Conservation (phyloP, 2,329 filamentous ascomycete genomes). For the Fusarium armeniacum region DNA sequence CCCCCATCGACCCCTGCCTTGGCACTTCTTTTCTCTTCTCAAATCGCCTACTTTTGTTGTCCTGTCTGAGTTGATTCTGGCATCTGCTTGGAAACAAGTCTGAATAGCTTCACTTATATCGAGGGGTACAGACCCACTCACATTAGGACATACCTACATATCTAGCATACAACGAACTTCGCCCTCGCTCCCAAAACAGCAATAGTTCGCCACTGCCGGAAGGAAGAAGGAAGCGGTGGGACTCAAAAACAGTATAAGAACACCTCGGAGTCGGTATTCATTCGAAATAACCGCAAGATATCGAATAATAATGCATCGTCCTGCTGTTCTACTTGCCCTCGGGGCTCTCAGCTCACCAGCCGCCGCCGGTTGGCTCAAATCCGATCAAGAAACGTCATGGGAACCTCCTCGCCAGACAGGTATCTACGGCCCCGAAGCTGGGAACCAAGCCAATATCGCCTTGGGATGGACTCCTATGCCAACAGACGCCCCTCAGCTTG, state of each 20-base stretch:
- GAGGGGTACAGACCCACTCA: constrained; percentile 16
- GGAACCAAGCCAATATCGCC: constrained; percentile 46
- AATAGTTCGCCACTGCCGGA: neutral
- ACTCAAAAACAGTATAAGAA: neutral
- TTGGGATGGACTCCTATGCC: constrained; percentile 53
- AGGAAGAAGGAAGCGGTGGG: constrained; percentile 1
- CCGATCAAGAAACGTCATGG: constrained; percentile 50
- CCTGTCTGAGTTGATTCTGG: constrained; percentile 4
- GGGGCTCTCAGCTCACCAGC: constrained; percentile 46
- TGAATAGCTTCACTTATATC: constrained; percentile 32
- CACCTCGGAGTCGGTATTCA: neutral
- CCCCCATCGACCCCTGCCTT: constrained; percentile 25
- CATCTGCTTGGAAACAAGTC: constrained; percentile 13
- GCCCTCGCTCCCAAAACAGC: neutral
- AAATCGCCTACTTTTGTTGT: constrained; percentile 5
- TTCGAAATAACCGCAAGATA: constrained; percentile 2
- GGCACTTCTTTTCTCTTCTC: neutral
- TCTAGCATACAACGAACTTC: constrained; percentile 2
- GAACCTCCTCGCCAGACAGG: constrained; percentile 50
- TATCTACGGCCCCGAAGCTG: constrained; percentile 23
- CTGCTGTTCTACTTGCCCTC: constrained; percentile 44
- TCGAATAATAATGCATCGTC: constrained; percentile 35
- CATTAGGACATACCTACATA: neutral
- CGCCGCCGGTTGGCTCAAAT: constrained; percentile 45
- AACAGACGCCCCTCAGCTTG: constrained; percentile 50